Base-by-base conservation (phyloP, 148 eudicot genomes). In the Rhododendron mucronatum region DNA sequence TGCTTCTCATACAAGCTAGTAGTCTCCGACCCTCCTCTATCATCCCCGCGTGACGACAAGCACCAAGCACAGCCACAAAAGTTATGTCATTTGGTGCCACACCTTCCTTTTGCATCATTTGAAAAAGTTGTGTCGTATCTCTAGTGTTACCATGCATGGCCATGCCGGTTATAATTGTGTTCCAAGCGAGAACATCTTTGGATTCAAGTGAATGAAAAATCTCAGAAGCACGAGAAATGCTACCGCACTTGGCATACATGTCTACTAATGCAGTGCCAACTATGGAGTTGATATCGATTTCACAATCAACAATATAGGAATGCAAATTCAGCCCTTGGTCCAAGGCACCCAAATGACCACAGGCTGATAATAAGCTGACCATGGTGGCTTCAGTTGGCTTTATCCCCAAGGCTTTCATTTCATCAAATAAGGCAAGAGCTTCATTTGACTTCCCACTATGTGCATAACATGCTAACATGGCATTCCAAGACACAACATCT, bases 401-500 rank as follows among this genome's bases (percentile, higher is more conserved):
- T 39, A 88, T 65, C 26, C 85, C 83, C 18, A 59, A 53, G 11
- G 21, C n/a, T 78, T 82, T 82, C 92, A 90, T 88, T 81, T 88
- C 88, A 71, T 85, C 45, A 85, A 88, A 90, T 13, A 90, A 81
- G 11, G 83, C 85, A 80, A 88, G 77, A 55, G 89, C 86, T 85
- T 90, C 90, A 47, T 84, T 87, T 12, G 87, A n/a, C 45, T 85
- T 83, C 18, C 89, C 92, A 30, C 83, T 50, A 37, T 85, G 87
- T 30, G 76, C 86, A 85, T 84, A 88, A 78, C 88, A 84, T 41
- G 91, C 85, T 74, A 88, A 61, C 89, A 90, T 90, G 37, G 90
- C 82, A 81, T 87, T 90, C 91, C 91, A 90, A 39, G 90, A 88
- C 23, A 90, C 86, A 10, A 88, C 82, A 78, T 88, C 90, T 75